phyloP scores from a whole-genome alignment of 495 filamentous ascomycete genomes.

The Talaromyces ruber region DNA sequence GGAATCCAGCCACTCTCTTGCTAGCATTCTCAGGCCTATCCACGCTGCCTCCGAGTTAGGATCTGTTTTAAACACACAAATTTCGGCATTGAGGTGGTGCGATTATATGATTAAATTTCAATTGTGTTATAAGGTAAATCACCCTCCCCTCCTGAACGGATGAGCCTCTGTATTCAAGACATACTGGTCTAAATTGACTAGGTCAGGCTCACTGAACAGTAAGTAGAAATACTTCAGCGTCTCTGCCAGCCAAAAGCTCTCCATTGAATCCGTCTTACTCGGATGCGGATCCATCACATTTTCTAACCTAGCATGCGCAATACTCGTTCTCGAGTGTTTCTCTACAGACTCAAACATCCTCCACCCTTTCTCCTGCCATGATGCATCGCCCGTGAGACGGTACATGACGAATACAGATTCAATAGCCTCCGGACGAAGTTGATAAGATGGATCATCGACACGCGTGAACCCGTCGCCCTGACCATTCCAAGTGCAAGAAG shows the following conservation, averaged over 20 bases:
- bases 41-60: no score
- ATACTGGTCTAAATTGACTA: slow-evolving; percentile 62
- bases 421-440: slow-evolving; percentile 43
- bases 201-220: slow-evolving; percentile 49
- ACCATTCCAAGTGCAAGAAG: slow-evolving; percentile 29
- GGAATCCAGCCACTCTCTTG: no score
- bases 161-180: slow-evolving; percentile 54
- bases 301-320: slow-evolving; percentile 38
- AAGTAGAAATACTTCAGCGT: slow-evolving; percentile 69
- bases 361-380: slow-evolving; percentile 53
- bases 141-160: slow-evolving; percentile 18
- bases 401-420: slow-evolving; percentile 57
- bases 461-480: neutral
- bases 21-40: no score
- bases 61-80: no score
- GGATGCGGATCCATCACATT: slow-evolving; percentile 17
- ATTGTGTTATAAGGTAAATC: slow-evolving; percentile 17
- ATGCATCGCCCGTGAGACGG: slow-evolving; percentile 49
- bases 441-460: slow-evolving; percentile 3
- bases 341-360: slow-evolving; percentile 50
- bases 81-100: no score
- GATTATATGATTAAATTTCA: no score
- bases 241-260: slow-evolving; percentile 54
- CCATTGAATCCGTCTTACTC: slow-evolving; percentile 29
- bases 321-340: slow-evolving; percentile 36